phyloP scores from a whole-genome alignment of 176 grass and related monocot species.

The Eragrostis nindensis region DNA sequence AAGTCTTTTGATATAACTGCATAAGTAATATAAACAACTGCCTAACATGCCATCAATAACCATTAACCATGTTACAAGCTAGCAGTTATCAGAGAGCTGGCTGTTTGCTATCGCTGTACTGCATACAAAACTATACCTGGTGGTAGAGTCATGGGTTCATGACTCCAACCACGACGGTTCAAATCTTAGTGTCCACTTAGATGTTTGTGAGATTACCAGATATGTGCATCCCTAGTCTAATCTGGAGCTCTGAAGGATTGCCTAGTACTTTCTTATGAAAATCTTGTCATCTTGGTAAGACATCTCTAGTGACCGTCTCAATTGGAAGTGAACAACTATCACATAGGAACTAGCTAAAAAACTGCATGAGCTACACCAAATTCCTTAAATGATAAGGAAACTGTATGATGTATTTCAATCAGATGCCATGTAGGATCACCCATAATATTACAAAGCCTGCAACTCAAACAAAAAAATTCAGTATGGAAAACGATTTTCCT shows the following conservation, averaged over 20 bases:
- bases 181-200: not conserved
- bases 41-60: constrained; percentile 4
- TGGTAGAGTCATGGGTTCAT: not conserved
- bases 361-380: not conserved
- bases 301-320: not conserved
- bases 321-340: not conserved
- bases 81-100: not conserved
- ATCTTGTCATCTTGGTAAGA: constrained; percentile 5
- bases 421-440: not conserved
- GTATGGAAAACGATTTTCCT: not conserved
- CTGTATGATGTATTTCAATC: not conserved
- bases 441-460: not conserved
- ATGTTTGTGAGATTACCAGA: not conserved
- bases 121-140: not conserved
- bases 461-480: not conserved
- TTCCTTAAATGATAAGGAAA: constrained; percentile 8
- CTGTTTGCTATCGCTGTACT: not conserved
- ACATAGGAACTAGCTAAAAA: not conserved
- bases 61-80: too few relatives aligned
- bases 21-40: not conserved
- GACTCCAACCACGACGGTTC: not conserved
- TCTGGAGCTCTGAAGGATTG: not conserved
- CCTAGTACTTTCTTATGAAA: not conserved
- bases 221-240: not conserved
- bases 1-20: not conserved